Evolutionary conservation across 2,329 filamentous ascomycete species (phyloP).

Genomic region (Phoma sp.): DNA sequence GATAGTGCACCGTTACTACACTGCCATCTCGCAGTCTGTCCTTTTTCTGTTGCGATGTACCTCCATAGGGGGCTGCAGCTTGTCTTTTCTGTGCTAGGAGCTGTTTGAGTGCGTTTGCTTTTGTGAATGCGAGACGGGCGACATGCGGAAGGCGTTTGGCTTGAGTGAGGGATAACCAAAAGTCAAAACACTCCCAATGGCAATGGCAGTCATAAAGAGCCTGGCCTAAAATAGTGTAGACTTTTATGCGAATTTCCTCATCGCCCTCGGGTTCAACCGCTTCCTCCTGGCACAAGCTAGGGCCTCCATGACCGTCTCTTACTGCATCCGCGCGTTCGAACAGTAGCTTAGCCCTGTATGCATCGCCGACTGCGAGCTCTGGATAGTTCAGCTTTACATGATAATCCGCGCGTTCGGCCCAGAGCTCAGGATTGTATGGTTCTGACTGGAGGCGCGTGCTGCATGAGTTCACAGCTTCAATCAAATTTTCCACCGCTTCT

Average conservation of each 20-base stretch:
- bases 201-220: conserved; percentile 35
- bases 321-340: conserved; percentile 26
- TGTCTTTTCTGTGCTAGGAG: conserved; percentile 18
- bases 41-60: conserved; percentile 15
- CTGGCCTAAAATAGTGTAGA: conserved; percentile 22
- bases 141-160: not conserved
- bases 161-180: conserved; percentile 10
- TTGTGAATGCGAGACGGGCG: not conserved
- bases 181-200: conserved; percentile 25
- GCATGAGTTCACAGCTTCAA: conserved; percentile 1
- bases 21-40: conserved; percentile 25
- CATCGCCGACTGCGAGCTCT: conserved; percentile 41
- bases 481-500: not conserved
- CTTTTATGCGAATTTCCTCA: not conserved
- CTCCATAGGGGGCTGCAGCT: conserved; percentile 11
- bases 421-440: not conserved
- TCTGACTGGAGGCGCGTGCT: not conserved
- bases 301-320: not conserved
- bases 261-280: not conserved
- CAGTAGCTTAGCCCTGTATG: conserved; percentile 41
- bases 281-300: not conserved
- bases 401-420: conserved; percentile 1
- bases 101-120: conserved; percentile 6
- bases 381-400: conserved; percentile 31
- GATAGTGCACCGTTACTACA: conserved; percentile 22